A percentile compares a stretch with the other conserved stretches of the same genome.
phyloP scores from a whole-genome alignment of 1,284 basidiomycete species.

The Volvariella surrecta region DNA sequence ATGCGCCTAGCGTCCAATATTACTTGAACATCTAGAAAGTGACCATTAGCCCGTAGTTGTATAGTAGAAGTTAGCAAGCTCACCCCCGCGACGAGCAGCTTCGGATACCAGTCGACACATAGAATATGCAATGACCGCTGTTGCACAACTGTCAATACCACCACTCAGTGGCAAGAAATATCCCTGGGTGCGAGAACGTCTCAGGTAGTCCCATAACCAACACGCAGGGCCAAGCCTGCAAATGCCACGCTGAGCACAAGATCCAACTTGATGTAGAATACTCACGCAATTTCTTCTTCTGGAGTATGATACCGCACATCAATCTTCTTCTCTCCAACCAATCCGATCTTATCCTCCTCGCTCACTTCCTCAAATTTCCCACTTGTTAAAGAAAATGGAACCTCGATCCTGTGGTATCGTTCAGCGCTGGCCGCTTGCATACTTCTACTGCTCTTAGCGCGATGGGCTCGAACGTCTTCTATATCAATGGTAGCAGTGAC shows the following conservation, averaged over 20 bases:
- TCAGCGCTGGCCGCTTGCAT: constrained; percentile 82
- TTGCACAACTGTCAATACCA: constrained; percentile 97
- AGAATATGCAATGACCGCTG: constrained; percentile 90
- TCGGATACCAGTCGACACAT: constrained; percentile 91
- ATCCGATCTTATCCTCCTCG: constrained; percentile 43
- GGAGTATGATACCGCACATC: constrained; percentile 78
- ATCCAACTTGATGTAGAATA: constrained; percentile 12
- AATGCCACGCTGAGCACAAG: constrained; percentile 7
- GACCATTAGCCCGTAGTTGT: constrained; percentile 1
- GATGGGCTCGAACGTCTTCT: constrained; percentile 87
- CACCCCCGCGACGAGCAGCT: constrained; percentile 66
- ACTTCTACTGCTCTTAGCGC: constrained; percentile 74
- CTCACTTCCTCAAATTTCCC: constrained; percentile 60
- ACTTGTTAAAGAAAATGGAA: constrained; percentile 68
- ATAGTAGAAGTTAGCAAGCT: constrained; percentile 6
- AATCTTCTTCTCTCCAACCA: constrained; percentile 34
- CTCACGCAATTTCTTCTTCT: constrained; percentile 96
- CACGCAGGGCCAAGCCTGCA: constrained; percentile 90
- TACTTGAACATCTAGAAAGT: constrained; percentile 66
- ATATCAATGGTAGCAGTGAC: constrained; percentile 93
- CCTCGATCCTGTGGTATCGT: constrained; percentile 71
- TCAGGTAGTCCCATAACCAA: constrained; percentile 99
- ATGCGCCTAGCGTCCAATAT: constrained; percentile 89
- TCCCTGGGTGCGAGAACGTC: constrained; percentile 89
- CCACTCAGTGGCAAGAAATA: constrained; percentile 96